These are phyloP conservation scores for Hordeum vulgare DNA, from an alignment of 176 grass and related monocot genomes.

Conservation along the genomic window DNA sequence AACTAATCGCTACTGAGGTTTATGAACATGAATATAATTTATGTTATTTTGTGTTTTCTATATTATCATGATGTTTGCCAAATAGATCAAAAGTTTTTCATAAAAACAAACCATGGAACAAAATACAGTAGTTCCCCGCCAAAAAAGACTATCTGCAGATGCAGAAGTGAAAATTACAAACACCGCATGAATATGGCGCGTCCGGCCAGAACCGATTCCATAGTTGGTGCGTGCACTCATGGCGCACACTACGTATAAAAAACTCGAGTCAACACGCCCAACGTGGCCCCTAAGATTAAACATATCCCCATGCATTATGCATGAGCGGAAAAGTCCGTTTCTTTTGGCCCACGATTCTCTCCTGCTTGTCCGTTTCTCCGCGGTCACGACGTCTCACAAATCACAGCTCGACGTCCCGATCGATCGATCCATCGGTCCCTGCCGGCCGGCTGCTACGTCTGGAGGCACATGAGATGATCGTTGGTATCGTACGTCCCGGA, in stretches of 20 bases:
- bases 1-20: too few species aligned
- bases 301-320: background rate
- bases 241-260: background rate
- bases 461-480: background rate
- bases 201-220: background rate
- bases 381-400: background rate
- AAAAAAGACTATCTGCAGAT: too few species aligned
- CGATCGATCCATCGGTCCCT: background rate
- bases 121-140: too few species aligned
- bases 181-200: background rate
- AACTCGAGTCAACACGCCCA: background rate
- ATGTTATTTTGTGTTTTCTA: too few species aligned
- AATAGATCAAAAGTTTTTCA: too few species aligned
- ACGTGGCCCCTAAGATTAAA: conserved; percentile 3
- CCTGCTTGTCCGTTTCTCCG: background rate
- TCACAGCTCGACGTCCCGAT: background rate
- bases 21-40: too few species aligned
- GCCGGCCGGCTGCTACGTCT: background rate
- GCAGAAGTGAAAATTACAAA: too few species aligned
- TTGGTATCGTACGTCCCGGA: background rate
- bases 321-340: background rate
- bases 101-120: too few species aligned
- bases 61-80: too few species aligned
- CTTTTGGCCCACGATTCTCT: too few species aligned
- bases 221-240: background rate